These are phyloP conservation scores for Paraphoma sp. DNA, from an alignment of 2,329 filamentous ascomycete genomes.

Conservation along the genomic window DNA sequence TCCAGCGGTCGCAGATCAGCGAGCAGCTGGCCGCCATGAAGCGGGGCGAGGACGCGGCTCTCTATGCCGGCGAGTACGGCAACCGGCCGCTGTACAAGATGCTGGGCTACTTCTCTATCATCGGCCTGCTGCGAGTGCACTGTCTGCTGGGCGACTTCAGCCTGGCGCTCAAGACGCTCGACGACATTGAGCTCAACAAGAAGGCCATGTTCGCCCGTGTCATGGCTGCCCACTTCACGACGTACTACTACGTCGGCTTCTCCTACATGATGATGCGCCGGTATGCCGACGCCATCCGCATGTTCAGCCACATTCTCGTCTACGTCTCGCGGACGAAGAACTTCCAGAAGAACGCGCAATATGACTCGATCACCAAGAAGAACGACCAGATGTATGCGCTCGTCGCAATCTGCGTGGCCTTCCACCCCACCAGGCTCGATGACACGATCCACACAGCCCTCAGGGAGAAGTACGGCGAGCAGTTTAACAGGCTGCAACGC, in stretches of 20 bases:
- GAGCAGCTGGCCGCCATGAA: constrained; percentile 96
- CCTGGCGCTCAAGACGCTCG: constrained; percentile 96
- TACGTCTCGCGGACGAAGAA: constrained; percentile 99
- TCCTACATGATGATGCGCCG: constrained; percentile 99
- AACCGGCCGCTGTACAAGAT: constrained; percentile 94
- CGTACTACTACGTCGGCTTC: constrained; percentile 99
- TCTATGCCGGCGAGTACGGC: constrained; percentile 94
- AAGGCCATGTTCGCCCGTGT: constrained; percentile 99
- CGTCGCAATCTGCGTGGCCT: constrained; percentile 97
- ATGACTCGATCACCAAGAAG: constrained; percentile 99
- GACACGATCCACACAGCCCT: constrained; percentile 99
- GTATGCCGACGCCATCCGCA: constrained; percentile 98
- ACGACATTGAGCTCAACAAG: constrained; percentile 99
- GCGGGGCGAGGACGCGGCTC: constrained; percentile 85
- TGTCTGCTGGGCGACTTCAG: constrained; percentile 97
- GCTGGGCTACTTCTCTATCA: constrained; percentile 99
- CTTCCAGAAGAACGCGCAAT: constrained; percentile 99
- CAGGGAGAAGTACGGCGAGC: constrained; percentile 98
- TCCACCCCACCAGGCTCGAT: constrained; percentile 95
- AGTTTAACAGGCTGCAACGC: constrained; percentile 94
- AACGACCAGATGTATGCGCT: constrained; percentile 99
- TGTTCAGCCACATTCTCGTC: constrained; percentile 99
- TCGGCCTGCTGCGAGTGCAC: constrained; percentile 94
- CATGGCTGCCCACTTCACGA: constrained; percentile 99
- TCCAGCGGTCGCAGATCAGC: constrained; percentile 96